Base-by-base conservation (phyloP, 2,329 filamentous ascomycete genomes). In the Cordyceps farinosa region DNA sequence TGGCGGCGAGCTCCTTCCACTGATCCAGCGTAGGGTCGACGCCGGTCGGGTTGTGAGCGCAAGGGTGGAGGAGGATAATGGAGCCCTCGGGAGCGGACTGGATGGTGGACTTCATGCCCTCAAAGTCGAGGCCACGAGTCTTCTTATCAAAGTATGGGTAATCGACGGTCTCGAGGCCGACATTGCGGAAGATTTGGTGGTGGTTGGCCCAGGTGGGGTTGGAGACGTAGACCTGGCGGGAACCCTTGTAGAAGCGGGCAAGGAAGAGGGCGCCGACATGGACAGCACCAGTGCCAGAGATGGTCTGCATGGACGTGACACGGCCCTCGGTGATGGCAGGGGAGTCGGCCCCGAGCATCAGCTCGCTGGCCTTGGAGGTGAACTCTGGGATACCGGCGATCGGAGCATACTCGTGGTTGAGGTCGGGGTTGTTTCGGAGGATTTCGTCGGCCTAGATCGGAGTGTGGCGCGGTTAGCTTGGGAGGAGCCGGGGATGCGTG, bases 121-220 rank as follows among this genome's bases (percentile, higher is more conserved):
- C 87, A 72, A 97, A 93, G 78, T 98, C 92, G 59, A 99, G 88
- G 56, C 92, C 93, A 75, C 92, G 93, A 68, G 93, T 97, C 74
- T 90, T 76, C 75, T 91, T 87, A 76, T 88, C 89, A 81, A 97
- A 99, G 84, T 99, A 99, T 56, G 94, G 95, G 80, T 99, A 99
- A 68, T 86, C 86, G 69, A 88, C 88, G 70, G 92, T 86, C 40
- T 86, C 80, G 36, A 98, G 82, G 70, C 85, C 84, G 73, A 97
- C 92, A 74, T 98, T 98, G 78, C 83, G 86, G 82, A 99, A 97
- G 83, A 99, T 97, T 78, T 98, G 95, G 81, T 96, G 89, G 87
- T 99, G 95, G 82, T 99, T 99, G 69, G 90, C 92, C 95, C 95
- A 99, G 66, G 95, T 99, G 60, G 95, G 95, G 77, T 90, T 90